Percentiles rank a stretch among this genome's conserved stretches.
These are phyloP conservation scores for Euphorbia lathyris DNA, from an alignment of 345 rosid genomes.

Conservation along the genomic window DNA sequence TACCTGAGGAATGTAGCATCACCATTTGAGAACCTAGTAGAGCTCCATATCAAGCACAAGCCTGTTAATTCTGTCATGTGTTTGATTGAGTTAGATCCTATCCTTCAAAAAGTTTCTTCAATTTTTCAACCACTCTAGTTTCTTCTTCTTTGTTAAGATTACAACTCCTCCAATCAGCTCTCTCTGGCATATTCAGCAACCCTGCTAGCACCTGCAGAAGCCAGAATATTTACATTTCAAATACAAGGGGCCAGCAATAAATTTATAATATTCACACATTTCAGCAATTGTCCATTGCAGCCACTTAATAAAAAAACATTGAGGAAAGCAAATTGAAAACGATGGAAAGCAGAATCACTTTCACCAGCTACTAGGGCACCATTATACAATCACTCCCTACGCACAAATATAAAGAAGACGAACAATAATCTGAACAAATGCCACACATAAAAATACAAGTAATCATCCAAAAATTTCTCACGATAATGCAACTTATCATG, in stretches of 20 bases:
- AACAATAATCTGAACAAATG: background rate
- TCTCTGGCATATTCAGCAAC: slow-evolving; percentile 69
- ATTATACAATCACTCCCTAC: background rate
- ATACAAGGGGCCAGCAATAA: background rate
- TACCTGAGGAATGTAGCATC: slow-evolving; percentile 5
- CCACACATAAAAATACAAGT: background rate
- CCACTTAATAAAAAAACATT: background rate
- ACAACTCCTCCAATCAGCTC: slow-evolving; percentile 87
- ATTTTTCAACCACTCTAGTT: slow-evolving; percentile 48
- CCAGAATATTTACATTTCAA: slow-evolving; percentile 7
- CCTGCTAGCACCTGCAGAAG: slow-evolving; percentile 81
- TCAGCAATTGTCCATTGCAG: background rate
- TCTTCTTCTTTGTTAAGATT: slow-evolving; percentile 70
- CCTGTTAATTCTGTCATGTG: slow-evolving; percentile 5
- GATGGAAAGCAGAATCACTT: background rate
- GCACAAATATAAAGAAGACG: background rate
- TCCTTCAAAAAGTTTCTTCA: slow-evolving; percentile 62
- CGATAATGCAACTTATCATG: background rate
- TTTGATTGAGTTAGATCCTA: slow-evolving; percentile 57
- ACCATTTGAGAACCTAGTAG: background rate
- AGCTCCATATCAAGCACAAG: slow-evolving; percentile 9
- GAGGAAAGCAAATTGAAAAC: background rate
- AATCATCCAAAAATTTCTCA: background rate
- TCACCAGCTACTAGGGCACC: background rate
- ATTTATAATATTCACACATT: background rate